Conservation (phyloP, 768 basidiomycete species). For the Zangia roseola region DNA sequence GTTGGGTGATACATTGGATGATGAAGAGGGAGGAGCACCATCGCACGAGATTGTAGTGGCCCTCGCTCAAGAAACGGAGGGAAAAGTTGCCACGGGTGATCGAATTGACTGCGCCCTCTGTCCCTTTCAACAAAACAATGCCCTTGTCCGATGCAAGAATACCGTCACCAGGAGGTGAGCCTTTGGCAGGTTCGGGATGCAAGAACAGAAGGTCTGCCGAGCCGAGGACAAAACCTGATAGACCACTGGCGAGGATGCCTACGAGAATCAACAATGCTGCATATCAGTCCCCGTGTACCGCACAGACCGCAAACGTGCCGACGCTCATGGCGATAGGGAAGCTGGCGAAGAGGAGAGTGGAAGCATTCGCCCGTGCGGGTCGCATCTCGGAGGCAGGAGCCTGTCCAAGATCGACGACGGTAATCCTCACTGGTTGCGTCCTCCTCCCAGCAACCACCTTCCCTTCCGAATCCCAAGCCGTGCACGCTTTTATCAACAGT, state of each 20-base stretch:
- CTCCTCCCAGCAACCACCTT: constrained; percentile 8
- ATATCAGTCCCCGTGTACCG: constrained; percentile 24
- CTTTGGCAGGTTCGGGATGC: constrained; percentile 24
- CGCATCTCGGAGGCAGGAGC: constrained; percentile 9
- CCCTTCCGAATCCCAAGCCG: constrained; percentile 6
- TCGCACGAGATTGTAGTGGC: constrained; percentile 14
- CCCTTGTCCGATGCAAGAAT: constrained; percentile 19
- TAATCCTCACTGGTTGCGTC: constrained; percentile 6
- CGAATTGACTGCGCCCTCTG: constrained; percentile 28
- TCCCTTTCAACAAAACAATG: constrained; percentile 27
- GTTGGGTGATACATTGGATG: constrained; percentile 25
- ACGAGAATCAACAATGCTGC: constrained; percentile 28
- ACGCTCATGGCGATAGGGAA: constrained; percentile 25
- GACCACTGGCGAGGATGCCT: constrained; percentile 30
- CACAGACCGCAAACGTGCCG: constrained; percentile 18
- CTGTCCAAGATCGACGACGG: constrained; percentile 9
- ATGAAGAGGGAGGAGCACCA: constrained; percentile 22
- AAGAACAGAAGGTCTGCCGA: constrained; percentile 22
- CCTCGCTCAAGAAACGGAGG: constrained; percentile 18
- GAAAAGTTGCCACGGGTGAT: constrained; percentile 28
- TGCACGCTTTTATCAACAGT: constrained; percentile 40
- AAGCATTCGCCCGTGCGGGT: background rate
- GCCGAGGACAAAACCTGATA: constrained; percentile 25
- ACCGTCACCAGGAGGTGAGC: constrained; percentile 29
- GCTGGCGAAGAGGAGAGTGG: constrained; percentile 8